Base-by-base conservation (phyloP, 2,329 filamentous ascomycete species). In the Falciphora oryzae region DNA sequence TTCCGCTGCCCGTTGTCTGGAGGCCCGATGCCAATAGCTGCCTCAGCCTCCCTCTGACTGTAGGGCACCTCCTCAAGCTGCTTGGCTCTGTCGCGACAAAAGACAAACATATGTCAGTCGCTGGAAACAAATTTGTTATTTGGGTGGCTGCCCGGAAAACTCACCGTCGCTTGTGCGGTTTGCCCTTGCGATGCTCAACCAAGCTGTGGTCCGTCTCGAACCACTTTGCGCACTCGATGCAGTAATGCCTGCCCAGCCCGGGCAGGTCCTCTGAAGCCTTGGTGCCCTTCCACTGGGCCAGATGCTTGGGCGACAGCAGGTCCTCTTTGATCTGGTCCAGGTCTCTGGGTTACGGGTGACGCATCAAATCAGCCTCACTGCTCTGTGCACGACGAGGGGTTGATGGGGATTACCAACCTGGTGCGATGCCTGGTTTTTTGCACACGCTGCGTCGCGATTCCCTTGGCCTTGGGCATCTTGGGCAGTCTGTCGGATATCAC, bases 221-320 rank as follows among this genome's bases (percentile, higher is more conserved):
- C 89, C 92, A 98, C 80, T 96, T 98, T 68, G 95, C 90, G 76
- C 95, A 99, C 77, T 97, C 91, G 22, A 90, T 82, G 76, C 95
- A 99, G 77, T 97, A 98, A 75, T 89, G 89, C 70, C 87, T 83
- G 31, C 95, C 95, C 61, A 97, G 82, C 0, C 88, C 94, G 3
- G 95, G 95, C 50, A 97, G 83, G 72, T 98, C 95, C 74, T 98
- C 94, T 28, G 85, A 79, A 7, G 89, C 86, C 74, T 97, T 96
- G 58, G 88, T 86, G 62, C 87, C 84, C 74, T 93, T 90, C 81
- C 89, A 93, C 69, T 91, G 86, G 60, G 86, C 80, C 44, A 99
- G 86, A 73, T 98, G 93, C 75, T 89, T 90, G 27, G 91, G 85
- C 38, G 89, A 90, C 68, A 83, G 80, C 65, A 97, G 78, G 76